Conservation (phyloP, 768 basidiomycete genomes). For the Tephrocybe sp. region DNA sequence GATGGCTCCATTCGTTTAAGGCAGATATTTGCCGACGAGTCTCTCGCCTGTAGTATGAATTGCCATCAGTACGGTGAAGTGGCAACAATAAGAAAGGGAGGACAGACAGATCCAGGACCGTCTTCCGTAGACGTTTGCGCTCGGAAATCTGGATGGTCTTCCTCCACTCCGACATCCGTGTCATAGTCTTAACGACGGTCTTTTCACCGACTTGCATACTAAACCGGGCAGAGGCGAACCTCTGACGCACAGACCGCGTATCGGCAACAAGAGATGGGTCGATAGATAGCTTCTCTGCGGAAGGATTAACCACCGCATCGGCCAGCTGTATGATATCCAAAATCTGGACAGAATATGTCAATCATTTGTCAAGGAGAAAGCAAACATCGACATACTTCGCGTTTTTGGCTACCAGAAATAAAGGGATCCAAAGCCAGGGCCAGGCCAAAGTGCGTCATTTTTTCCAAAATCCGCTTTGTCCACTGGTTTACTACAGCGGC, state of each 20-base stretch:
- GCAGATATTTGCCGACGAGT: constrained; percentile 65
- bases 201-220: constrained; percentile 65
- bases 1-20: constrained; percentile 57
- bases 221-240: constrained; percentile 54
- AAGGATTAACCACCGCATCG: constrained; percentile 50
- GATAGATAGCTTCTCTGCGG: constrained; percentile 44
- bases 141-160: constrained; percentile 66
- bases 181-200: constrained; percentile 58
- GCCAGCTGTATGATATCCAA: constrained; percentile 55
- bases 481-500: constrained; percentile 37
- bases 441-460: constrained; percentile 66
- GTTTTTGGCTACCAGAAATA: constrained; percentile 64
- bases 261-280: constrained; percentile 53
- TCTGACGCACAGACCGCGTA: constrained; percentile 48
- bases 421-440: constrained; percentile 64
- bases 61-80: neutral
- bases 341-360: constrained; percentile 37
- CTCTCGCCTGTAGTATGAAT: constrained; percentile 60
- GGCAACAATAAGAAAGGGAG: neutral
- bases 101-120: constrained; percentile 67
- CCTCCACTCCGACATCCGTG: constrained; percentile 71
- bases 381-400: constrained; percentile 50
- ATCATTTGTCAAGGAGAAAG: neutral
- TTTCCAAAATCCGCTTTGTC: constrained; percentile 60
- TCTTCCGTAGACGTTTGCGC: constrained; percentile 68